Evolutionary conservation across 352 stramenopile species (phyloP).

Genomic region (Pythium aristosporum): DNA sequence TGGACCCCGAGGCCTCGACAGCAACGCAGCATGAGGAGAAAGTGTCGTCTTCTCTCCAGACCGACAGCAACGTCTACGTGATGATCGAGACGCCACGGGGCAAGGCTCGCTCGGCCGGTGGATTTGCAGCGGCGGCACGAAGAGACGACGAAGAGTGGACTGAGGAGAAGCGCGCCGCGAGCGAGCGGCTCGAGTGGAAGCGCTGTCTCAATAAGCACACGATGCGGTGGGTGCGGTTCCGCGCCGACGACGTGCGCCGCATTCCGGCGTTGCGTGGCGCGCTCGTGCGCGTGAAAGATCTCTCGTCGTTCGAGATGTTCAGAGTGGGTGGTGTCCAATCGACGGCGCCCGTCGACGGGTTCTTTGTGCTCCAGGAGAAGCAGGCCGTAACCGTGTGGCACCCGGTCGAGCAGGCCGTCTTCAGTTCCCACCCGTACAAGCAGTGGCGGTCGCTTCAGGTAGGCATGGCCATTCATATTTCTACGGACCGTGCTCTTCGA

Average conservation of each 20-base stretch:
- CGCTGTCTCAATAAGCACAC: slow-evolving; percentile 39
- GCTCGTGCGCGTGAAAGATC: slow-evolving; percentile 6
- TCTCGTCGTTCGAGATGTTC: background rate
- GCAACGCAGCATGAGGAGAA: background rate
- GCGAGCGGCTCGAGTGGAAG: slow-evolving; percentile 71
- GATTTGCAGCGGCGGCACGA: background rate
- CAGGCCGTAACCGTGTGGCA: slow-evolving; percentile 11
- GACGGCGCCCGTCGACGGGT: slow-evolving; percentile 3
- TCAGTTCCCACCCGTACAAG: slow-evolving; percentile 8
- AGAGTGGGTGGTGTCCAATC: background rate
- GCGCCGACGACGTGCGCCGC: slow-evolving; percentile 8
- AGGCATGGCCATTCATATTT: background rate
- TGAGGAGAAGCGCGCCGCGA: slow-evolving; percentile 53
- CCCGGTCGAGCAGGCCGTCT: slow-evolving; percentile 4
- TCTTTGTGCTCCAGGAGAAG: slow-evolving; percentile 7
- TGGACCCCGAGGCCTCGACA: background rate
- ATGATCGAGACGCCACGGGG: slow-evolving; percentile 6
- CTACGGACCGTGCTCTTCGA: background rate
- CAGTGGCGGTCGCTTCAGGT: slow-evolving; percentile 22
- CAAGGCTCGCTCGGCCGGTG: background rate
- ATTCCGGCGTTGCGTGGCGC: slow-evolving; percentile 7
- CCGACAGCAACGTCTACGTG: background rate
- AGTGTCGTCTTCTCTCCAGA: too few species aligned
- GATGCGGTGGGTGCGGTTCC: slow-evolving; percentile 44
- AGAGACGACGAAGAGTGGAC: slow-evolving; percentile 10